A percentile compares a stretch with the other conserved stretches of the same genome.
Conservation (phyloP, 129 eudicot species). For the Logfia minima region DNA sequence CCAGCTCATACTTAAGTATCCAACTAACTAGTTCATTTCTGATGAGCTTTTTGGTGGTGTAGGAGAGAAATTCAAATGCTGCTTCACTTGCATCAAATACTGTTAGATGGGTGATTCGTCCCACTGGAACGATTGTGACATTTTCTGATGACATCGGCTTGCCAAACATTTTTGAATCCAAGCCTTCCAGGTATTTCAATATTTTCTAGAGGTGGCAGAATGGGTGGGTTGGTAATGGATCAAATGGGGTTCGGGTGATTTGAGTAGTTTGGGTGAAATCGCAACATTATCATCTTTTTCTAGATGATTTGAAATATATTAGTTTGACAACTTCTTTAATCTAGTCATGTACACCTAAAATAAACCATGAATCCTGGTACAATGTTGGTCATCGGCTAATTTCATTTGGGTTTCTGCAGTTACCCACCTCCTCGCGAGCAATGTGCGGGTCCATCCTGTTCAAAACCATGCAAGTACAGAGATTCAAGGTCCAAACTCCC, state of each 20-base stretch:
- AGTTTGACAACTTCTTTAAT: not conserved
- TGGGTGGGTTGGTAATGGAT: no score
- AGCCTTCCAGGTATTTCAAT: slow-evolving; percentile 51
- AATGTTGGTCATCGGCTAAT: not conserved
- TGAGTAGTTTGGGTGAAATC: no score
- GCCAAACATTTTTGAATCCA: slow-evolving; percentile 63
- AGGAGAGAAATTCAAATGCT: slow-evolving; percentile 67
- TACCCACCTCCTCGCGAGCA: slow-evolving; percentile 90
- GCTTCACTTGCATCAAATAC: slow-evolving; percentile 49
- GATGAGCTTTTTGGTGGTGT: slow-evolving; percentile 17
- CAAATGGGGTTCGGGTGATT: no score
- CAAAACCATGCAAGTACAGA: slow-evolving; percentile 70
- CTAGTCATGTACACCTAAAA: not conserved
- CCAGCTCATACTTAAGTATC: not conserved
- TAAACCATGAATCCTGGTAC: not conserved
- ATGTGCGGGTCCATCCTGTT: slow-evolving; percentile 80
- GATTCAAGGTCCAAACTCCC: slow-evolving; percentile 76
- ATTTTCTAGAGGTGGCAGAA: no score
- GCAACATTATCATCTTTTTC: not conserved
- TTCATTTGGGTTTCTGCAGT: slow-evolving; percentile 43
- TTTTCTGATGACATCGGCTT: slow-evolving; percentile 75
- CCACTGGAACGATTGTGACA: slow-evolving; percentile 69
- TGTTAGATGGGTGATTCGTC: slow-evolving; percentile 71
- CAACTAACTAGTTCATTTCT: slow-evolving; percentile 2
- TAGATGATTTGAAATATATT: not conserved